Percentiles rank a stretch among this genome's conserved stretches.
Evolutionary conservation across 192 early-diverging fungal genomes (phyloP).

Genomic region (Diversispora epigaea): DNA sequence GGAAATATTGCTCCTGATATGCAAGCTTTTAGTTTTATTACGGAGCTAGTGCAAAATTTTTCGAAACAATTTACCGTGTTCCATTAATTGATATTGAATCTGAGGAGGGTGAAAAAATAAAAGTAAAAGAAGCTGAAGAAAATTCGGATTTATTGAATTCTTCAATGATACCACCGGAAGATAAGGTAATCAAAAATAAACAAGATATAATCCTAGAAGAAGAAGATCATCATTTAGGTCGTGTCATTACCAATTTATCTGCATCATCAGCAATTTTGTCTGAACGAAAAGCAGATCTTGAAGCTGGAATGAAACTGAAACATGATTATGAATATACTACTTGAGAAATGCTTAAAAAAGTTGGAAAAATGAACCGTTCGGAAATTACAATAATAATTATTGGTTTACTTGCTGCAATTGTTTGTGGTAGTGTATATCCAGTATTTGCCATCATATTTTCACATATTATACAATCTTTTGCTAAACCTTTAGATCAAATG

Average conservation of each 20-base stretch:
- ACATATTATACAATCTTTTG: constrained; percentile 33
- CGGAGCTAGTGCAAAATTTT: constrained; percentile 83
- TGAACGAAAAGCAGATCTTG: no score
- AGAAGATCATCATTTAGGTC: no score
- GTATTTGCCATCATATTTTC: constrained; percentile 72
- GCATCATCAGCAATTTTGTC: no score
- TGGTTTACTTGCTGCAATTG: constrained; percentile 2
- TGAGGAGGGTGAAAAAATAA: constrained; percentile 48
- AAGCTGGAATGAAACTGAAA: not conserved
- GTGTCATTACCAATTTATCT: no score
- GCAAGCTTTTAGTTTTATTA: constrained; percentile 71
- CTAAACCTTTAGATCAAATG: constrained; percentile 8
- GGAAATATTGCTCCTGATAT: constrained; percentile 66
- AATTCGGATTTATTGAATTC: not conserved
- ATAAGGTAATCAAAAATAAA: no score
- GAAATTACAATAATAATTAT: constrained; percentile 1
- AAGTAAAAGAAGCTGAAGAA: constrained; percentile 42
- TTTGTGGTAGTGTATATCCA: constrained; percentile 50
- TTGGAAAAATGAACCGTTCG: not conserved
- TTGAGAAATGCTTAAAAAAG: constrained; percentile 10
- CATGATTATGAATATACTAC: constrained; percentile 10
- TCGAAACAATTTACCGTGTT: constrained; percentile 76
- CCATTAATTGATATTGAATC: constrained; percentile 66
- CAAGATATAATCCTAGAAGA: no score
- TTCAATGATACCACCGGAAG: not conserved